Conservation (phyloP, 805 yeast genomes). For the Osmozyma mogii region DNA sequence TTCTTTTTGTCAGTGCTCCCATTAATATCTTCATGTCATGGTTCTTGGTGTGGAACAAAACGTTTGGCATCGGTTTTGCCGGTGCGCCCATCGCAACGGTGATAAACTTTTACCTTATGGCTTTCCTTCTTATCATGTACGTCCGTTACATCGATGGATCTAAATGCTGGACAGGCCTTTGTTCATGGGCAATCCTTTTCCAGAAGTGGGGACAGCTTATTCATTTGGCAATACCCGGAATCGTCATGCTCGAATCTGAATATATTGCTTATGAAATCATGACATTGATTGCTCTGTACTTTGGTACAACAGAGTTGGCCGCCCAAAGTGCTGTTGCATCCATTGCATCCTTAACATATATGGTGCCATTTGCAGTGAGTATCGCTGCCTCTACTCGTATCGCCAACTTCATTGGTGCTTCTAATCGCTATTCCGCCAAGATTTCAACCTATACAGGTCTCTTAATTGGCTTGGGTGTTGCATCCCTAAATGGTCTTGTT, state of each 20-base stretch:
- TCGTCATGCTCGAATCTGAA: constrained; percentile 38
- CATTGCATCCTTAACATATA: constrained; percentile 36
- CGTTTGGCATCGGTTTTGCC: constrained; percentile 31
- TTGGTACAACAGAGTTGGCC: constrained; percentile 43
- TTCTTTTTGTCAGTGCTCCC: constrained; percentile 34
- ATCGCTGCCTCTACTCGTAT: constrained; percentile 38
- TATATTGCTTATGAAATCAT: constrained; percentile 39
- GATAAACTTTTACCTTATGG: constrained; percentile 36
- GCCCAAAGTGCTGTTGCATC: constrained; percentile 46
- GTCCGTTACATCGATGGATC: constrained; percentile 50
- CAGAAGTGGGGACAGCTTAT: constrained; percentile 28
- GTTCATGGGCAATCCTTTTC: constrained; percentile 28
- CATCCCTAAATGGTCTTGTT: constrained; percentile 33
- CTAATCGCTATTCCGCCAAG: constrained; percentile 29
- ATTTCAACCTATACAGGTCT: constrained; percentile 27
- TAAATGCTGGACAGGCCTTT: constrained; percentile 63
- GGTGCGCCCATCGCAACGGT: constrained; percentile 39
- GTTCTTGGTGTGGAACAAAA: constrained; percentile 36
- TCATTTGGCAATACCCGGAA: constrained; percentile 37
- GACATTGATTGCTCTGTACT: constrained; percentile 38
- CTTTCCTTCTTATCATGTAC: constrained; percentile 26
- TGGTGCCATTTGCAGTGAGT: constrained; percentile 40
- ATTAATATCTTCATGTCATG: constrained; percentile 32
- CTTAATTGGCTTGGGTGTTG: constrained; percentile 20
- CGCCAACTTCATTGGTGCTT: constrained; percentile 39